Base-by-base conservation (phyloP, 2,329 filamentous ascomycete genomes). In the Berkeleyomyces rouxiae region DNA sequence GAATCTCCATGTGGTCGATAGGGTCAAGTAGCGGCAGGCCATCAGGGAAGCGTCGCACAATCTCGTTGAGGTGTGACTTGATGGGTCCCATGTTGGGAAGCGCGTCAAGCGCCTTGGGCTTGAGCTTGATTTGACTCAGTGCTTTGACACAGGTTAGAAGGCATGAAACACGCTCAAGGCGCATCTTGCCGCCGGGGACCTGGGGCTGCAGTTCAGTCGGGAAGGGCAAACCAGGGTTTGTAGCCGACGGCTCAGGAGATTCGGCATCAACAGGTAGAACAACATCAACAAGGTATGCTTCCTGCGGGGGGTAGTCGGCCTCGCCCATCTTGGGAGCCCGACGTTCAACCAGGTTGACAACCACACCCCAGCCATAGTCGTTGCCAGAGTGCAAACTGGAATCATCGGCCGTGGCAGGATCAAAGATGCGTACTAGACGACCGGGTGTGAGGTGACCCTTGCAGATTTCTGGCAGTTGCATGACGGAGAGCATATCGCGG, bases 1-100 rank as follows among this genome's bases (percentile, higher is more conserved):
- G 86, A 69, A 99, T 97, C 37, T 84, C 82, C 93, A 99, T 97
- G 70, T 96, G 91, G 72, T 97, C 91, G 46, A 99, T 86, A 0
- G 93, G 93, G 69, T 99, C 93, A 16, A 99, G 76, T 5, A 91
- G 79, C 2, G 93, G 87, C 63, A 99, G 77, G 2, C 93, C 93
- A 70, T 99, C 93, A 0, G 91, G 90, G 75, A 99, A 97, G 36
- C 93, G 85, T 67, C 84, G 84, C 73, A 88, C 82, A 13, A 95
- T 85, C 72, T 97, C 92, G 49, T 83, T 80, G 37, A 97, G 74
- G 0, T 79, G 81, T 67, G 87, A 87, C 63, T 85, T 82, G 58
- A 87, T 80, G 13, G 86, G 81, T 4, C 46, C 47, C 33, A 57
- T 60, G 9, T 44, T 44, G 1, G 63, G 63, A 13, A 67, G 63